Conservation (phyloP, 1,284 basidiomycete genomes). For the Leccinum fallax region DNA sequence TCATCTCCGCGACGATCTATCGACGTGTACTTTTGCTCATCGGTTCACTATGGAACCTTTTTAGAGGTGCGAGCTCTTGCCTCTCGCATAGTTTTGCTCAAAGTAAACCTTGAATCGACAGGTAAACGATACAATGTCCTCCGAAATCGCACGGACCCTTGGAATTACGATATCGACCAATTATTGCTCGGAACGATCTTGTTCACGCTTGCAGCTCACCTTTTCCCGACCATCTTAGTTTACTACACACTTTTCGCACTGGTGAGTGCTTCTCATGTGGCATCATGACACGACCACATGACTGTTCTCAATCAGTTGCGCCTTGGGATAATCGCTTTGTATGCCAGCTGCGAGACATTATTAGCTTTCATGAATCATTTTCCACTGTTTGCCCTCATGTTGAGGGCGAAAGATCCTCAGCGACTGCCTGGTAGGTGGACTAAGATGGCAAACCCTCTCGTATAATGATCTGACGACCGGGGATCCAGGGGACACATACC, state of each 20-base stretch:
- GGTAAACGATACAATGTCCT: constrained; percentile 88
- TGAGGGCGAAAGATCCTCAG: constrained; percentile 84
- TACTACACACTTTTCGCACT: constrained; percentile 85
- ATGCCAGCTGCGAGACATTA: constrained; percentile 63
- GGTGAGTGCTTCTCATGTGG: constrained; percentile 45
- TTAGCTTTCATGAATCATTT: constrained; percentile 87
- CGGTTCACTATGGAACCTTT: constrained; percentile 89
- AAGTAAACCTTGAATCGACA: constrained; percentile 32
- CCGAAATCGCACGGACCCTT: constrained; percentile 82
- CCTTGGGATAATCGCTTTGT: constrained; percentile 57
- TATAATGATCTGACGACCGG: background rate
- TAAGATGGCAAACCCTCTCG: background rate
- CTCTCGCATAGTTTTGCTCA: background rate
- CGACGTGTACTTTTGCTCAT: constrained; percentile 62
- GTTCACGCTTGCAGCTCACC: constrained; percentile 89
- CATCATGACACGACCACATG: constrained; percentile 2
- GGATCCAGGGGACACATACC: constrained; percentile 37
- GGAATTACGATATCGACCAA: constrained; percentile 93
- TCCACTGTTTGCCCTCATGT: constrained; percentile 86
- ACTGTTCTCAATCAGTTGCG: constrained; percentile 52
- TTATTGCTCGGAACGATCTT: constrained; percentile 92
- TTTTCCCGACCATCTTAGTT: constrained; percentile 87
- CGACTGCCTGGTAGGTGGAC: constrained; percentile 70
- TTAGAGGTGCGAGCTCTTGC: constrained; percentile 65
- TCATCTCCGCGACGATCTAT: constrained; percentile 66